Evolutionary conservation across 441 rosid species (phyloP).

Genomic region (Daphne laureola): DNA sequence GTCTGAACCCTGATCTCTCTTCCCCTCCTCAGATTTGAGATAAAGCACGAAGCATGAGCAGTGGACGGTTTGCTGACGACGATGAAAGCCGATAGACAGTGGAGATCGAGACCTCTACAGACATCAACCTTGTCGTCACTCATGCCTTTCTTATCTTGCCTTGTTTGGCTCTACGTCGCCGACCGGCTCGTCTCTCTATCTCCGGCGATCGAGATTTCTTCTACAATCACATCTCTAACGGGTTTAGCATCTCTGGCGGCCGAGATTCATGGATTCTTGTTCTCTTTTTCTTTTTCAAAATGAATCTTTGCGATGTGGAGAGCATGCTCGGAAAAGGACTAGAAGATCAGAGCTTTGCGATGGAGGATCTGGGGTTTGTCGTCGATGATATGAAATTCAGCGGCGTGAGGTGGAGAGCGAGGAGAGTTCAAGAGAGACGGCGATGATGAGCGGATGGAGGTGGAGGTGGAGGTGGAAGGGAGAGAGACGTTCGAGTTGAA

Average conservation of each 20-base stretch:
- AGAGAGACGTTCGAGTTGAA: conserved; percentile 56
- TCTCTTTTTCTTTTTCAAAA: no score
- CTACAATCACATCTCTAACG: no score
- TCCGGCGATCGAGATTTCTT: no score
- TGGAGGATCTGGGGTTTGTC: conserved; percentile 60
- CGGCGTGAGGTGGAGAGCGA: conserved; percentile 40
- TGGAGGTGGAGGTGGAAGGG: conserved; percentile 2
- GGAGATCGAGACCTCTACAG: conserved; percentile 72
- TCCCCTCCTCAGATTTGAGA: no score
- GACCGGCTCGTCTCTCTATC: conserved; percentile 66
- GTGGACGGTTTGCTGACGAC: conserved; percentile 78
- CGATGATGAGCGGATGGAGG: conserved; percentile 24
- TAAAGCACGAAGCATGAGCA: background rate
- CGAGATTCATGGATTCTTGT: no score
- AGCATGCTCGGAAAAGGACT: conserved; percentile 69
- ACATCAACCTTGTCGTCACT: conserved; percentile 71
- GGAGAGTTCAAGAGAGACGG: conserved; percentile 8
- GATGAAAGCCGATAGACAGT: conserved; percentile 62
- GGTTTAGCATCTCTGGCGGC: no score
- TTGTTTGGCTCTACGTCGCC: conserved; percentile 98
- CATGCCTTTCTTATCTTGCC: conserved; percentile 85
- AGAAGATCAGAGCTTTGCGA: conserved; percentile 53
- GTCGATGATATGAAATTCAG: conserved; percentile 18
- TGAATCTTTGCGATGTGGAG: no score
- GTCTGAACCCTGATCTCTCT: no score